Conservation (phyloP, 306 rosid species). For the Luffa acutangula region DNA sequence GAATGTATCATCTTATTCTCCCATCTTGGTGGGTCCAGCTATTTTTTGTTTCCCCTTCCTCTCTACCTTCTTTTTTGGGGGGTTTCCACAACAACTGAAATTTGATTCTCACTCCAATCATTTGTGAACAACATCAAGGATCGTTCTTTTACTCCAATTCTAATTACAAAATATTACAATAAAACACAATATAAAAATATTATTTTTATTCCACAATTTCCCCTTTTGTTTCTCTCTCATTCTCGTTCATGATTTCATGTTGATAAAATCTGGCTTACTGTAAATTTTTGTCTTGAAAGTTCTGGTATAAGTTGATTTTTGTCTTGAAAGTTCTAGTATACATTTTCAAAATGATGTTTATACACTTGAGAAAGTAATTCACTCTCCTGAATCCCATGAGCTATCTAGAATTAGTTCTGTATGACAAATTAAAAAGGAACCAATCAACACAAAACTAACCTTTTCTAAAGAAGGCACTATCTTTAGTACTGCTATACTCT, state of each 20-base stretch:
- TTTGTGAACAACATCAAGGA: not conserved
- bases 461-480: slow-evolving; percentile 39
- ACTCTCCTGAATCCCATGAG: not conserved
- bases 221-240: not conserved
- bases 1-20: not conserved
- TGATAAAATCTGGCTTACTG: not conserved
- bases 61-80: not conserved
- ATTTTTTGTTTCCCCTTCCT: not conserved
- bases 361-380: not conserved
- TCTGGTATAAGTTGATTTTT: not conserved
- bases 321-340: not conserved
- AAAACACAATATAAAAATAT: not conserved
- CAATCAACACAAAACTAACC: slow-evolving; percentile 21
- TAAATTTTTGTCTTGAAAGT: not conserved
- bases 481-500: slow-evolving; percentile 35
- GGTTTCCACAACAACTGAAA: not conserved
- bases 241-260: not conserved
- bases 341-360: not conserved
- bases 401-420: not conserved
- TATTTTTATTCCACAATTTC: not conserved
- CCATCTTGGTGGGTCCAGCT: not conserved
- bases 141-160: not conserved
- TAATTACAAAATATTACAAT: not conserved
- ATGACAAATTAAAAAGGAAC: not conserved
- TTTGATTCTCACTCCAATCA: not conserved